Conservation (phyloP, 1,284 basidiomycete species). For the Xerocomus amazonicus region DNA sequence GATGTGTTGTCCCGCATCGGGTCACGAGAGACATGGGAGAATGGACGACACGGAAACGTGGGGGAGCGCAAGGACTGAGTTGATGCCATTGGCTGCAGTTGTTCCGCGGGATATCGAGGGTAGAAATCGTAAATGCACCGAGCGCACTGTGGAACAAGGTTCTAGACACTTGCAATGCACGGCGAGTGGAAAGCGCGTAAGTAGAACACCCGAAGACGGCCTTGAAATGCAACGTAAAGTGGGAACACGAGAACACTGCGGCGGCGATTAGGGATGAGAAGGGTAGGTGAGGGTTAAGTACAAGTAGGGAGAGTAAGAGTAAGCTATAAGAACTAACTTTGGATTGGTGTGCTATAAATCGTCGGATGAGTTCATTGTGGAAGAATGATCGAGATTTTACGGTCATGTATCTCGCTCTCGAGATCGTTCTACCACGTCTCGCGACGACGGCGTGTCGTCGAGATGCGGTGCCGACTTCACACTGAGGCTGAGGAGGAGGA, state of each 20-base stretch:
- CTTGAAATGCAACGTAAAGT: constrained; percentile 13
- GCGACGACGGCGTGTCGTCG: no score
- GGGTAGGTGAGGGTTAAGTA: no score
- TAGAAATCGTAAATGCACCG: background rate
- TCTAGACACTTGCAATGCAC: constrained; percentile 12
- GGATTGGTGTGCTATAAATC: no score
- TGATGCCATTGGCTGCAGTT: constrained; percentile 2
- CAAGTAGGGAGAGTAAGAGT: no score
- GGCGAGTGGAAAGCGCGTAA: constrained; percentile 14
- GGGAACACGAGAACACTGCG: background rate
- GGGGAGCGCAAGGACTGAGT: background rate
- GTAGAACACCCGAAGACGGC: constrained; percentile 9
- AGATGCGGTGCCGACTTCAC: no score
- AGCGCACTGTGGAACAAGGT: constrained; percentile 5
- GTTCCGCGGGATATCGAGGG: constrained; percentile 20
- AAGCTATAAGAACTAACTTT: no score
- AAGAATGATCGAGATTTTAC: no score
- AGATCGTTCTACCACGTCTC: no score
- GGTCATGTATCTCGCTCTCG: no score
- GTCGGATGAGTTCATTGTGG: no score
- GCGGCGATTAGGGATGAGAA: no score
- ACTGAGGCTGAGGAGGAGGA: no score
- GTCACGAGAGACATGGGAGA: constrained; percentile 3
- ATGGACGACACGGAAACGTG: background rate
- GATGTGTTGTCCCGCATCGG: constrained; percentile 1